Evolutionary conservation across 2,329 filamentous ascomycete genomes (phyloP), one percentile per base, ranked within the genome.

Genomic region (Cordyceps militaris): DNA sequence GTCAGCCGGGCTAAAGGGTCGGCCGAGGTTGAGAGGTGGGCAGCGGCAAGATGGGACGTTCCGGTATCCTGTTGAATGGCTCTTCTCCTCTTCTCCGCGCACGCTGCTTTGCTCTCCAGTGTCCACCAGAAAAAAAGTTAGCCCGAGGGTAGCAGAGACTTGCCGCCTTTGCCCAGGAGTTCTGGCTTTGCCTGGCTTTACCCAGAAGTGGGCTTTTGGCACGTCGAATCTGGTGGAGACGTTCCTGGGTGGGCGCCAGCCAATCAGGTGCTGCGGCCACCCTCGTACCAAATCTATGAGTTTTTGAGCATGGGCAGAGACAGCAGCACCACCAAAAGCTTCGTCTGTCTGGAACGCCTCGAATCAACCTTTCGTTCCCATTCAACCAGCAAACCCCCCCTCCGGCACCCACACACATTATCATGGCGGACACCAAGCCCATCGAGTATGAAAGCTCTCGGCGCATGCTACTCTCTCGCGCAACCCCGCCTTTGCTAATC

Each of bases 361-460:
- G 36, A 56, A 34, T n/a, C 38, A 47, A 42, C 38, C n/a, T 30
- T 48, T 14, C 36, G 16, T 10, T 50, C n/a, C 13, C 3, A 19
- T 19, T 21, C 46, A 34, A 44, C 23, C 55, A 50, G 5, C 40
- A 26, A 11, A 8, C 13, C 42, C 7, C 50, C 26, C n/a, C 38
- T 42, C 28, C 28, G 10, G 6, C 36, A 32, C 16, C 24, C 13
- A 19, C 30, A 54, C 51, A n/a, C n/a, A 42, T 42, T 57, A 70
- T 63, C 24, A 87, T 87, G 84, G 79, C 84, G 66, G 84, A 87
- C 72, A 73, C 82, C 65, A 89, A 89, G 77, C 38, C 55, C 21
- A 88, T 89, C 58, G 85, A 89, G 87, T 89, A 74, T 64, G 82
- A 11, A 24, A n/a, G n/a, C n/a, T 21, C 19, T 3, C 24, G 40